Conservation (phyloP, 2,329 filamentous ascomycete genomes). For the Beauveria scarabaeidicola region DNA sequence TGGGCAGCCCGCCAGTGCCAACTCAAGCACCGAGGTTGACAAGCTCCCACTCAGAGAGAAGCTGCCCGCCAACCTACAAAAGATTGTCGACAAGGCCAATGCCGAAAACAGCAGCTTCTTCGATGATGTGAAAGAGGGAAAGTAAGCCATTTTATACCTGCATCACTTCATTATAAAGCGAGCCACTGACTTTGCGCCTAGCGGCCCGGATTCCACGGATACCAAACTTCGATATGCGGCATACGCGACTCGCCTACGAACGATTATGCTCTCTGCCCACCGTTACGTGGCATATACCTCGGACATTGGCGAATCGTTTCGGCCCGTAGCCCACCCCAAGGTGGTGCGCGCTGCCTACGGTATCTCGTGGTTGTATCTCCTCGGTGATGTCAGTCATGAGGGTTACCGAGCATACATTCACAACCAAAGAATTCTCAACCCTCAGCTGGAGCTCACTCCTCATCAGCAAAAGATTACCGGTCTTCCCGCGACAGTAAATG, state of each 20-base stretch:
- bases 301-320: constrained; percentile 93
- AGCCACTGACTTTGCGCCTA: constrained; percentile 16
- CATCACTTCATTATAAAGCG: constrained; percentile 12
- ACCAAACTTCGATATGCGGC: constrained; percentile 83
- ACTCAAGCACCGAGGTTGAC: constrained; percentile 27
- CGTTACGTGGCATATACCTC: constrained; percentile 96
- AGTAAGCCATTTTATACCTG: constrained; percentile 44
- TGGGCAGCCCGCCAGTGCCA: constrained; percentile 14
- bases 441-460: constrained; percentile 48
- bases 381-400: constrained; percentile 85
- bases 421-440: constrained; percentile 69
- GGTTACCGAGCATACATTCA: constrained; percentile 90
- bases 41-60: constrained; percentile 41
- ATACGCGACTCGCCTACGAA: constrained; percentile 78
- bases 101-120: constrained; percentile 61
- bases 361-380: constrained; percentile 84
- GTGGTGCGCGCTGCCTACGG: constrained; percentile 78
- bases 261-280: constrained; percentile 81
- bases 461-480: constrained; percentile 41
- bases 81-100: constrained; percentile 48
- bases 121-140: constrained; percentile 68
- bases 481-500: constrained; percentile 26
- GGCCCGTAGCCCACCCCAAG: constrained; percentile 80
- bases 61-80: constrained; percentile 48
- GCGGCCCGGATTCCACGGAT: constrained; percentile 66